Evolutionary conservation across 2,329 filamentous ascomycete genomes (phyloP).

Genomic region (Aureobasidium sp.): DNA sequence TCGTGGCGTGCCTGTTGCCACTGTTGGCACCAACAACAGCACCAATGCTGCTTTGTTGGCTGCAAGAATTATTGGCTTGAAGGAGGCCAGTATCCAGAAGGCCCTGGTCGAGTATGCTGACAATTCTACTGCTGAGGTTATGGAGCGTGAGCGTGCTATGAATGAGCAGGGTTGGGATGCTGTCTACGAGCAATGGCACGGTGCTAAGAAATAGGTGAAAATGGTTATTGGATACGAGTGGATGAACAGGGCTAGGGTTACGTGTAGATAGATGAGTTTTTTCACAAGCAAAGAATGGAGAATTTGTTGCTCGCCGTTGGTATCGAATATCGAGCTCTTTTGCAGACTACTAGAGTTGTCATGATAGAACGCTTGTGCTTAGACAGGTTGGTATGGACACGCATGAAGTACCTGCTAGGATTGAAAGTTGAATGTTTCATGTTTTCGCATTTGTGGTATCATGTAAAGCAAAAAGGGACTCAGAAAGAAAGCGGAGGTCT

Average conservation of each 20-base stretch:
- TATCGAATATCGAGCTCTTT: background rate
- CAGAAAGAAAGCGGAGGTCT: background rate
- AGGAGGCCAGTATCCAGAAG: slow-evolving; percentile 48
- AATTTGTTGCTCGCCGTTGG: background rate
- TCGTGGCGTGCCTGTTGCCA: slow-evolving; percentile 35
- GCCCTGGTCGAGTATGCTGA: slow-evolving; percentile 56
- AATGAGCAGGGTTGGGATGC: slow-evolving; percentile 42
- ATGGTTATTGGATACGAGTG: background rate
- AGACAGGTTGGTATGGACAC: no score
- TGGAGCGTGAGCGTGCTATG: slow-evolving; percentile 54
- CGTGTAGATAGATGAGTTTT: background rate
- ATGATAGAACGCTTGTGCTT: no score
- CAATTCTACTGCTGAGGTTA: slow-evolving; percentile 57
- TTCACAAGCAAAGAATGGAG: background rate
- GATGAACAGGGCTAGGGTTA: background rate
- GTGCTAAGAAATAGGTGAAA: slow-evolving; percentile 22
- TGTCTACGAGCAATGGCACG: slow-evolving; percentile 23
- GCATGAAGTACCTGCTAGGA: background rate
- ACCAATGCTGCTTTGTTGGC: slow-evolving; percentile 43
- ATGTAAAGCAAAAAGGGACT: background rate
- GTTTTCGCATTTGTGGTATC: background rate
- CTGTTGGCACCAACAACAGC: slow-evolving; percentile 40
- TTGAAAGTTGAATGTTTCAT: background rate
- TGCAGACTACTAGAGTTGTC: no score
- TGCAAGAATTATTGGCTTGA: slow-evolving; percentile 37